These are phyloP conservation scores for Cicer arietinum DNA, from an alignment of 306 rosid genomes.

Conservation along the genomic window DNA sequence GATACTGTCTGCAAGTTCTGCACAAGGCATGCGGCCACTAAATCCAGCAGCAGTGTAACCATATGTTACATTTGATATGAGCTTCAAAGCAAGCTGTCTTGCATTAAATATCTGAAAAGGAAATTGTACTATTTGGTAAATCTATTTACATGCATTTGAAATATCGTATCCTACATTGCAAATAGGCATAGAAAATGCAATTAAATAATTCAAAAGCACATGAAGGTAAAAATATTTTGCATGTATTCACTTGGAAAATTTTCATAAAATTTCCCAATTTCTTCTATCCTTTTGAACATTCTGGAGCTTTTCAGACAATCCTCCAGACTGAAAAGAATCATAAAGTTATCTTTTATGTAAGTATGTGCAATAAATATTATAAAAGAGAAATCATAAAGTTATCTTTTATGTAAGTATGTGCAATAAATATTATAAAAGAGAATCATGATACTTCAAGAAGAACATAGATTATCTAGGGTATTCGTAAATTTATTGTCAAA, in stretches of 20 bases:
- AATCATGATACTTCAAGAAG: background rate
- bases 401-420: background rate
- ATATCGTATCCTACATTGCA: conserved; percentile 33
- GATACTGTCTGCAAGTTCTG: conserved; percentile 95
- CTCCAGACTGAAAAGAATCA: conserved; percentile 26
- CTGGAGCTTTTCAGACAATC: conserved; percentile 22
- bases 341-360: background rate
- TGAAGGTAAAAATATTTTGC: conserved; percentile 11
- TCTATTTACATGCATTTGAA: conserved; percentile 34
- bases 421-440: conserved; percentile 31
- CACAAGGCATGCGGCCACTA: conserved; percentile 99
- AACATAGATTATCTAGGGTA: conserved; percentile 19
- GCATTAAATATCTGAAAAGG: conserved; percentile 81
- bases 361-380: conserved; percentile 22
- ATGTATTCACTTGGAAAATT: conserved; percentile 27
- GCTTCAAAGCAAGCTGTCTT: conserved; percentile 93
- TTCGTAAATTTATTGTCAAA: conserved; percentile 24
- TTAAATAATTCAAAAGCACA: conserved; percentile 27
- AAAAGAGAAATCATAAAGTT: conserved; percentile 25
- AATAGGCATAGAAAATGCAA: conserved; percentile 10
- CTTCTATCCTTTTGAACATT: background rate
- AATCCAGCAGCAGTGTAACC: conserved; percentile 99
- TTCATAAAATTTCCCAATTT: conserved; percentile 28
- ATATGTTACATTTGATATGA: conserved; percentile 91
- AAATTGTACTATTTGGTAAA: conserved; percentile 39